These are phyloP conservation scores for Kurtzmaniella cleridarum DNA, from an alignment of 805 yeast genomes.

Conservation along the genomic window DNA sequence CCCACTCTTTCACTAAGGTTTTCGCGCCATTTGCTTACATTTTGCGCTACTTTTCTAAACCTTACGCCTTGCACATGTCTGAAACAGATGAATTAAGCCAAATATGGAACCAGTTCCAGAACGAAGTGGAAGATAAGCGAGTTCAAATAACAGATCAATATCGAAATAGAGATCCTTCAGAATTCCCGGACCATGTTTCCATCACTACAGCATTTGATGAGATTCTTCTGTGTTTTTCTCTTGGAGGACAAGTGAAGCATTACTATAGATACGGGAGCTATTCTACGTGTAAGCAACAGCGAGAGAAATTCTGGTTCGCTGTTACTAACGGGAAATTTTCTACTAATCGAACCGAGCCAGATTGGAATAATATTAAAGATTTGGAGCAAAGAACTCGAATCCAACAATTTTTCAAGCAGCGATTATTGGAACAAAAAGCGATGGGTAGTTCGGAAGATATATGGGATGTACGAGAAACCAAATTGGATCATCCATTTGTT, in stretches of 20 bases:
- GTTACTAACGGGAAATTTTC: conserved; percentile 43
- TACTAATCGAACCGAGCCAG: conserved; percentile 13
- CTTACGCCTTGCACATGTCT: neutral
- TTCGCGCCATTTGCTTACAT: too few species aligned
- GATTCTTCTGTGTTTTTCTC: conserved; percentile 75
- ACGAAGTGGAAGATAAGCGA: conserved; percentile 21
- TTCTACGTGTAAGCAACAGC: conserved; percentile 62
- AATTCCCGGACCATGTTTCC: conserved; percentile 31
- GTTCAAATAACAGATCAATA: conserved; percentile 16
- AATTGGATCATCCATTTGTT: conserved; percentile 35
- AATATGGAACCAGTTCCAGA: conserved; percentile 27
- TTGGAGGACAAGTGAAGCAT: conserved; percentile 85
- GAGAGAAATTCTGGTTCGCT: conserved; percentile 79
- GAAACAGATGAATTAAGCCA: conserved; percentile 24
- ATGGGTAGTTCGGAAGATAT: conserved; percentile 80
- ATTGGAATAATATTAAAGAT: conserved; percentile 25
- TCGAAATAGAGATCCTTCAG: conserved; percentile 13
- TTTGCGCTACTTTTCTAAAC: neutral
- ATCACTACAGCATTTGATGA: conserved; percentile 79
- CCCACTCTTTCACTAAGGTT: too few species aligned
- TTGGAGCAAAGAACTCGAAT: conserved; percentile 45
- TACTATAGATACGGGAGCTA: conserved; percentile 81
- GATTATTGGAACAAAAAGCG: conserved; percentile 54
- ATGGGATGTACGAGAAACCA: conserved; percentile 53
- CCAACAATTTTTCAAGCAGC: conserved; percentile 65